Conservation (phyloP, 2,329 filamentous ascomycete species). For the Sarocladium strictum region DNA sequence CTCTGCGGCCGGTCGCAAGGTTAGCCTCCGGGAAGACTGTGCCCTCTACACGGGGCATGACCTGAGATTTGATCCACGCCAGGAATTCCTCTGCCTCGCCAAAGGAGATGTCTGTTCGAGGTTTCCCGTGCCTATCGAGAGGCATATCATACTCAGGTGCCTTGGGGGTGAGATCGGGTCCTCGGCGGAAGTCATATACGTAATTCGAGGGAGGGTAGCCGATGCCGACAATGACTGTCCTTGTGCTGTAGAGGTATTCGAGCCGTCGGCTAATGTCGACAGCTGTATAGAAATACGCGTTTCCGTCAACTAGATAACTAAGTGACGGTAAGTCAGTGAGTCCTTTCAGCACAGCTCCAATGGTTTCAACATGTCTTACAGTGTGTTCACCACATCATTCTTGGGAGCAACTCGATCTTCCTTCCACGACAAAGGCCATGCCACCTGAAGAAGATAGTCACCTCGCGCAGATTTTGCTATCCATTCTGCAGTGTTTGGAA, state of each 20-base stretch:
- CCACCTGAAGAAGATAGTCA: constrained; percentile 24
- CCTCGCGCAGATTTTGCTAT: constrained; percentile 19
- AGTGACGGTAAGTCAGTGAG: constrained; percentile 6
- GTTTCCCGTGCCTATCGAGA: constrained; percentile 18
- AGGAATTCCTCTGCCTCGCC: constrained; percentile 41
- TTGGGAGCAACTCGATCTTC: constrained; percentile 18
- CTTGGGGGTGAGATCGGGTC: constrained; percentile 24
- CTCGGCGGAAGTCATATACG: constrained; percentile 24
- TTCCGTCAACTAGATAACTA: constrained; percentile 29
- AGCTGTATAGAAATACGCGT: constrained; percentile 28
- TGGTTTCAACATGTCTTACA: constrained; percentile 15
- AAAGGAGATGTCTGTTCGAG: constrained; percentile 19
- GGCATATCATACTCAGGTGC: constrained; percentile 20
- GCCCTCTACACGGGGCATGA: constrained; percentile 27
- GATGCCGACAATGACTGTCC: constrained; percentile 25
- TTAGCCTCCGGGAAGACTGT: constrained; percentile 25
- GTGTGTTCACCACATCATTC: constrained; percentile 15
- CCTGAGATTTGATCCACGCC: constrained; percentile 32
- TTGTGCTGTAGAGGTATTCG: constrained; percentile 19
- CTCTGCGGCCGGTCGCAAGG: constrained; percentile 24
- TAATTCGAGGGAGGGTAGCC: constrained; percentile 23
- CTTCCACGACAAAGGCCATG: constrained; percentile 24
- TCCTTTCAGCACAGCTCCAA: not conserved
- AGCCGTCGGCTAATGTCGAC: constrained; percentile 22
- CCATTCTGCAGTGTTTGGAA: constrained; percentile 23